phyloP scores from a whole-genome alignment of 176 grass and related monocot genomes.

The Musa schizocarpa region DNA sequence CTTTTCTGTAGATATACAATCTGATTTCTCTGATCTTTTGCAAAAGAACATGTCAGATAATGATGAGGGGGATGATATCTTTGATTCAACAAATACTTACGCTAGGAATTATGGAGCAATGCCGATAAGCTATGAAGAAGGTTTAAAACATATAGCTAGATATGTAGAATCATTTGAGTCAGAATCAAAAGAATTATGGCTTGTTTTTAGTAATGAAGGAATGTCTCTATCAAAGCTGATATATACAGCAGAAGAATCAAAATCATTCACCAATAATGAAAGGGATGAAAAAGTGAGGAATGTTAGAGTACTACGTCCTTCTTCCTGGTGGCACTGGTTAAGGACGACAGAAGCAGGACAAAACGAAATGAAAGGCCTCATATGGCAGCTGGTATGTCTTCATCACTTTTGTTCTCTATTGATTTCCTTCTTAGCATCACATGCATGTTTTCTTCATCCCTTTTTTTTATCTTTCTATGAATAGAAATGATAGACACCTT shows the following conservation, averaged over 20 bases:
- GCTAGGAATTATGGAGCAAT: background rate
- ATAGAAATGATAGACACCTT: background rate
- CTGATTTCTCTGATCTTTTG: conserved; percentile 20
- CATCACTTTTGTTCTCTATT: conserved; percentile 4
- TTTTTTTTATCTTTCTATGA: background rate
- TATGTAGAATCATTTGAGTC: conserved; percentile 98
- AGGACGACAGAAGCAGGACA: conserved; percentile 74
- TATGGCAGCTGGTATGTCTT: conserved; percentile 79
- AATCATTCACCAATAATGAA: conserved; percentile 47
- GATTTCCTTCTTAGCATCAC: conserved; percentile 4
- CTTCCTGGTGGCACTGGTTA: conserved; percentile 93
- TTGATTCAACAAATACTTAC: conserved; percentile 2
- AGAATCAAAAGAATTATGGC: conserved; percentile 93
- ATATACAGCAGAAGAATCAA: conserved; percentile 84
- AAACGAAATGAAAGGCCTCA: conserved; percentile 81
- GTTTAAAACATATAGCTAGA: conserved; percentile 79
- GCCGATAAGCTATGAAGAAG: conserved; percentile 27
- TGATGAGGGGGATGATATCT: conserved; percentile 16
- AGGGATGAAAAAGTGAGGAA: conserved; percentile 55
- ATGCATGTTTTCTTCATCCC: background rate
- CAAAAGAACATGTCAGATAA: conserved; percentile 31
- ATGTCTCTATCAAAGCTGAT: conserved; percentile 75
- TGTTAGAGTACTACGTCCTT: conserved; percentile 67
- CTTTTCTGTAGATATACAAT: conserved; percentile 22
- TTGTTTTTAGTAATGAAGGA: conserved; percentile 85